Evolutionary conservation across 2,329 filamentous ascomycete species (phyloP).

Genomic region (Neocatenulostroma microsporum): DNA sequence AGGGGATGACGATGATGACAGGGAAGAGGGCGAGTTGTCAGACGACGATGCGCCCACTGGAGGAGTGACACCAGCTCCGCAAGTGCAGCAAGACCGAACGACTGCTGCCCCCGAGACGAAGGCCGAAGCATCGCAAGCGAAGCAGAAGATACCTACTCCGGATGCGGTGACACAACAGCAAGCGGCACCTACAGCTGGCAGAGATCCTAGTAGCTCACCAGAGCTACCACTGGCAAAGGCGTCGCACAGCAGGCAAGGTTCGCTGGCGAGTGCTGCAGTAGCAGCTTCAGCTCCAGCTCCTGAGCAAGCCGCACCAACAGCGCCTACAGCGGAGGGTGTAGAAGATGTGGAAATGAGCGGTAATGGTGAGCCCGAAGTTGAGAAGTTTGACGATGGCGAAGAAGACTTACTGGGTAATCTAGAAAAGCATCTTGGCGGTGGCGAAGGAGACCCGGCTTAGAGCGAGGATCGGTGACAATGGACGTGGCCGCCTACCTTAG

Average conservation of each 20-base stretch:
- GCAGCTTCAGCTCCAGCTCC: constrained; percentile 1
- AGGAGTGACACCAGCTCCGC: constrained; percentile 10
- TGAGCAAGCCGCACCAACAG: constrained; percentile 3
- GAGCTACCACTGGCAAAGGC: constrained; percentile 35
- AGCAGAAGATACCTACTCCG: constrained; percentile 6
- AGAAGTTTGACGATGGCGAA: constrained; percentile 19
- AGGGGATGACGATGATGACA: constrained; percentile 39
- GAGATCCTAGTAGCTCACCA: constrained; percentile 35
- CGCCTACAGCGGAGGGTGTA: constrained; percentile 1
- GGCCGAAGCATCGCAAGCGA: neutral
- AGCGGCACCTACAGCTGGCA: constrained; percentile 7
- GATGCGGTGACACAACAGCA: constrained; percentile 2
- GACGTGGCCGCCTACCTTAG: too few relatives aligned
- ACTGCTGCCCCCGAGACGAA: neutral
- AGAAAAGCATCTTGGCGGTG: constrained; percentile 20
- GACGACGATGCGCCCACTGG: constrained; percentile 23
- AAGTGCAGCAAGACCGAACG: constrained; percentile 7
- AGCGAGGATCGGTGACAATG: too few relatives aligned
- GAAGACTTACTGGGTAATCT: constrained; percentile 25
- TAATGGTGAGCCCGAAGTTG: constrained; percentile 9
- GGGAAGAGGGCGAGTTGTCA: constrained; percentile 29
- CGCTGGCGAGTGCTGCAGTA: constrained; percentile 9
- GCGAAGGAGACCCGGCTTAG: neutral
- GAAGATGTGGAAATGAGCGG: constrained; percentile 5
- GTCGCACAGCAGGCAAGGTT: constrained; percentile 33